Percentiles rank a stretch among this genome's conserved stretches.
Conservation (phyloP, 2,329 filamentous ascomycete genomes). For the Penicillium sclerotiorum region DNA sequence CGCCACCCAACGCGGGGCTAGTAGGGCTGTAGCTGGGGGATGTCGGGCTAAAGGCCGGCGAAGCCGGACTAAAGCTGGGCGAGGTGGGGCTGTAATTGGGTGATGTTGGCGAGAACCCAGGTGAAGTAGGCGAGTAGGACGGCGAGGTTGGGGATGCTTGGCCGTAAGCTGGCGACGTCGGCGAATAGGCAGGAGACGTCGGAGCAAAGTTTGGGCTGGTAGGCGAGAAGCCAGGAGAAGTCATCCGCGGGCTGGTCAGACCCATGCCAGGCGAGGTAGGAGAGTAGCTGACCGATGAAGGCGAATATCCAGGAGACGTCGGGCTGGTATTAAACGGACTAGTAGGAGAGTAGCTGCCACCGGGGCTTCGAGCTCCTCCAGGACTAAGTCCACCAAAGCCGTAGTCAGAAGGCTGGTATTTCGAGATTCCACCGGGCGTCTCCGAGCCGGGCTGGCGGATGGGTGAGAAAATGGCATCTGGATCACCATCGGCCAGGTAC, state of each 20-base stretch:
- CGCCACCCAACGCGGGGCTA: constrained; percentile 50
- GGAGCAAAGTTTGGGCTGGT: constrained; percentile 56
- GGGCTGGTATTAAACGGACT: constrained; percentile 77
- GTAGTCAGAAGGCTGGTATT: constrained; percentile 67
- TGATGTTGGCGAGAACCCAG: constrained; percentile 60
- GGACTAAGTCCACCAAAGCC: constrained; percentile 69
- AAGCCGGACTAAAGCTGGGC: constrained; percentile 57
- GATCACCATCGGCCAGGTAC: constrained; percentile 64
- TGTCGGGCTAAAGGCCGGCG: constrained; percentile 58
- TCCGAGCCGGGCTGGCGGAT: constrained; percentile 71
- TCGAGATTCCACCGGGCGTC: constrained; percentile 58
- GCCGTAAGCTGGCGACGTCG: constrained; percentile 67
- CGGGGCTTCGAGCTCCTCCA: constrained; percentile 64
- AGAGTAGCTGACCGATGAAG: constrained; percentile 67
- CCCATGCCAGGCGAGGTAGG: constrained; percentile 72
- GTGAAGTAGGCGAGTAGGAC: constrained; percentile 57
- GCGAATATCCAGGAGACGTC: constrained; percentile 68
- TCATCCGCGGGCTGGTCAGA: constrained; percentile 59
- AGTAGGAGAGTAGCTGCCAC: constrained; percentile 60
- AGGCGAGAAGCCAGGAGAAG: constrained; percentile 59
- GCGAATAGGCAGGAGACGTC: constrained; percentile 57
- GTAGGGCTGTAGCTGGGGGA: constrained; percentile 62
- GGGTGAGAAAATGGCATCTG: constrained; percentile 68
- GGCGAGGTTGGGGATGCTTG: constrained; percentile 67
- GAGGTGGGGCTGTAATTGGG: constrained; percentile 64